These are phyloP conservation scores for Naganishia friedmannii DNA, from an alignment of 768 basidiomycete species.

Conservation along the genomic window DNA sequence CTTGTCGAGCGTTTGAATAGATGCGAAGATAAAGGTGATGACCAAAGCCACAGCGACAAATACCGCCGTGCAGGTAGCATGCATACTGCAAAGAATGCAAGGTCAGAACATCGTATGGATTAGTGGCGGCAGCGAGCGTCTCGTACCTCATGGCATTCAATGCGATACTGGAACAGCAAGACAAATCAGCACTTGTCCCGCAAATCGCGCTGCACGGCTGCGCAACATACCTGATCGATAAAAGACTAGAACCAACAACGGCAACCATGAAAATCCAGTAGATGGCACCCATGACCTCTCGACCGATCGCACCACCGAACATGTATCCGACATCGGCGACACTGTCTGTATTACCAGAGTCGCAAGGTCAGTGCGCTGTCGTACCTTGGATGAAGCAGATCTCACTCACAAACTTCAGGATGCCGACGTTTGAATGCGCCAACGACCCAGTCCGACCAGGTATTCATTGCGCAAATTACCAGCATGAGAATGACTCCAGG, in stretches of 20 bases:
- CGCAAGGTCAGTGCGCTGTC: neutral
- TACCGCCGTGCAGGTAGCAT: conserved; percentile 52
- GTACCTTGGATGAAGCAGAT: neutral
- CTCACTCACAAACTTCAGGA: conserved; percentile 37
- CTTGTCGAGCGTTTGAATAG: conserved; percentile 46
- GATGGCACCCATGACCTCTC: conserved; percentile 38
- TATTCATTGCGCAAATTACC: conserved; percentile 20
- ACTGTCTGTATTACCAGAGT: neutral
- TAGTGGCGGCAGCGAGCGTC: neutral
- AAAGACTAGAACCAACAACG: conserved; percentile 44
- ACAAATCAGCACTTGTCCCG: neutral
- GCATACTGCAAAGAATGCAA: conserved; percentile 48
- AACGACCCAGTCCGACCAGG: conserved; percentile 23
- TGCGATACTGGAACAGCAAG: neutral
- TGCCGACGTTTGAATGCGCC: conserved; percentile 43
- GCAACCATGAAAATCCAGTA: conserved; percentile 40
- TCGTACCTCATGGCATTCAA: conserved; percentile 19
- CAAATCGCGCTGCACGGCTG: neutral
- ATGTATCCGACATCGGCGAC: conserved; percentile 37
- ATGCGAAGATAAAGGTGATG: conserved; percentile 37
- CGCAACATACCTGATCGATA: conserved; percentile 36
- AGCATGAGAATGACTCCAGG: conserved; percentile 35
- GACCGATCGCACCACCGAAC: conserved; percentile 37
- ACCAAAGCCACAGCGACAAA: conserved; percentile 49
- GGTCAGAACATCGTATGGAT: conserved; percentile 38